Base-by-base conservation (phyloP, 345 rosid genomes). In the Gossypium anomalum region DNA sequence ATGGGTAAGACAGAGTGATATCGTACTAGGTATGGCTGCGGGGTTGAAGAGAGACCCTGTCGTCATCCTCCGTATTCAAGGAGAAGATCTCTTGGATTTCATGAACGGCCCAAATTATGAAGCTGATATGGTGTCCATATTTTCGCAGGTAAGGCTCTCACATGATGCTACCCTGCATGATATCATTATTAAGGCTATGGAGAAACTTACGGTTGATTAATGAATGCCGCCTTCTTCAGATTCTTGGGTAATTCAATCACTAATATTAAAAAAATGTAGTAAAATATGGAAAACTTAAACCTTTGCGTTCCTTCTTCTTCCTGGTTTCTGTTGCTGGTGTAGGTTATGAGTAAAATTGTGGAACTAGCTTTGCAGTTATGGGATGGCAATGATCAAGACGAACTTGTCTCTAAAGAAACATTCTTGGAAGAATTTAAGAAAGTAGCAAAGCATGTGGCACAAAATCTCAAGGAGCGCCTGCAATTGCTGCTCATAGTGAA, bases 31-130 rank as follows among this genome's bases (percentile, higher is more conserved):
- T 41, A 23, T 96, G 99, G 99, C 99, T 17, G 90, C 93, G 29
- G 98, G 99, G 65, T 81, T 96, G 85, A 92, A 96, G 82, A 87
- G 99, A 62, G 99, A 96, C 78, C 98, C 98, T 34, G 86, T 96
- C 48, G 90, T 92, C 60, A 93, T 96, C 78, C 97, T 93, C 59
- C 94, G 97, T 57, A 93, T 96, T 55, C 97, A 96, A 69, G 98
- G 99, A 57, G 97, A 93, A 82, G 99, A 96, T 85, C 93, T 96
- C 8, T 63, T 62, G 7, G 99, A 93, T 84, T 93, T 96, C 83
- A 78, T 93, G 71, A 77, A 84, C 22, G 83, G 92, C 48, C 85
- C 93, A 4, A 71, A 77, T 74, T 96, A 85, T 76, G 98, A 96
- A 77, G 22, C 87, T 0, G 97, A 93, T 77, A 83, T 90, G 75